Evolutionary conservation across 768 basidiomycete genomes (phyloP), one percentile per base, ranked within the genome.

Genomic region (Epithele typhae): DNA sequence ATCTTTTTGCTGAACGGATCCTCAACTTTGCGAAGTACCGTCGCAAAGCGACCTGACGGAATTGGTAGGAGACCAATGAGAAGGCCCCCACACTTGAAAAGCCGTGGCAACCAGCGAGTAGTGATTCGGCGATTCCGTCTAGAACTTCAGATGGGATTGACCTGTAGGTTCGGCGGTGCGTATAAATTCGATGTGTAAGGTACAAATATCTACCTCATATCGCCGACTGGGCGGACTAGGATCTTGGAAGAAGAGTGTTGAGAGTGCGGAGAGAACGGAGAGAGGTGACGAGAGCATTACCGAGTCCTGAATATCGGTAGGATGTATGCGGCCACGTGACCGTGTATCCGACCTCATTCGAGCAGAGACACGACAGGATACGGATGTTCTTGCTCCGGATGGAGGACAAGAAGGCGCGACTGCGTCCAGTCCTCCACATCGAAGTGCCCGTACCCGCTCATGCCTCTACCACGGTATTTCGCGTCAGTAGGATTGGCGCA

Each of bases 381-480:
- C 25, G 35, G 42, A 4, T 33, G 37, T 11, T 46, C 42, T 4
- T 43, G 30, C n/a, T 36, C 39, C 3, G 75, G 71, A 51, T 78
- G 73, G 0, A 69, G 61, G 9, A 74, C 65, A 32, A 73, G 62
- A 8, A 71, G 61, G 19, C 76, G 61, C 46, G 63, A 66, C 46
- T 77, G 68, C 3, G 76, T 78, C 51, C 76, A 78, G 45, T 72
- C 63, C 5, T 77, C 72, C 14, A 81, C 60, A 37, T 73, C 69
- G 52, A 78, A 79, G 21, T 74, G 63, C 2, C 77, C 78, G 51
- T 78, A 81, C 0, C 76, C 79, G n/a, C 59, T 63, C 9, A 58
- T 52, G 0, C 63, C 64, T 1, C 62, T 65, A 40, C 15, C 27
- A 30, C 14, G n/a, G n/a, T n/a, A n/a, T n/a, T n/a, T n/a, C n/a